Evolutionary conservation across 768 basidiomycete species (phyloP), one percentile per base, ranked within the genome.

Genomic region (Naganishia onofrii): DNA sequence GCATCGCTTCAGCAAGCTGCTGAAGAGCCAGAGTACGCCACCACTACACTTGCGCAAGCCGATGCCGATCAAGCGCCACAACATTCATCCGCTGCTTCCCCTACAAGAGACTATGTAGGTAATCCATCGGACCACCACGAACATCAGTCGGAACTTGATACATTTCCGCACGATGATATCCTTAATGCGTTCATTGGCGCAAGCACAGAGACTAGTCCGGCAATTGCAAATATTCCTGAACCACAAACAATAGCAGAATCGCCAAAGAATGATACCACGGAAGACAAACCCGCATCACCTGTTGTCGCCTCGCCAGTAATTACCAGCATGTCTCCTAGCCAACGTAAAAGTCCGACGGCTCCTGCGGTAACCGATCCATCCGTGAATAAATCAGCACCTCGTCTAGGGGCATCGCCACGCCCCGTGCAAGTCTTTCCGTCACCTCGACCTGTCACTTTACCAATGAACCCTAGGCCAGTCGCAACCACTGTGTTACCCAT

Each of bases 1-100:
- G 60, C 60, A 26, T 63, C 60, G n/a, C 38, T 63, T 15, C 60
- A 63, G 23, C 60, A 63, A 26, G 60, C 60, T 1, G 60, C 42
- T 6, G 60, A 63, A 44, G 60, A 44, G 9, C 15, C 60, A 7
- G 60, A 63, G 26, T 63, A 26, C 42, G 23, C 60, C n/a, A n/a
- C 60, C 15, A 17, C 15, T 28, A 36, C 21, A n/a, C n/a, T 36
- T 42, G 38, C 48, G 17, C 13, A 36, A 19, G 19, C 34, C 32
- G 17, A 23, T 9, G 36, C n/a, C 12, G 34, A 58, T 58, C 31
- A 32, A n/a, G 57, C 32, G 34, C 32, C 38, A 38, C 32, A 58
- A n/a, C 21, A 9, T 9, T 6, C 31, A 21, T 34, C n/a, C 19
- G 34, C 17, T 23, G 17, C 21, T 38, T 32, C 57, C 15, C 17